These are phyloP conservation scores for Nepenthes mirabilis DNA, from an alignment of 148 eudicot species.

Conservation along the genomic window DNA sequence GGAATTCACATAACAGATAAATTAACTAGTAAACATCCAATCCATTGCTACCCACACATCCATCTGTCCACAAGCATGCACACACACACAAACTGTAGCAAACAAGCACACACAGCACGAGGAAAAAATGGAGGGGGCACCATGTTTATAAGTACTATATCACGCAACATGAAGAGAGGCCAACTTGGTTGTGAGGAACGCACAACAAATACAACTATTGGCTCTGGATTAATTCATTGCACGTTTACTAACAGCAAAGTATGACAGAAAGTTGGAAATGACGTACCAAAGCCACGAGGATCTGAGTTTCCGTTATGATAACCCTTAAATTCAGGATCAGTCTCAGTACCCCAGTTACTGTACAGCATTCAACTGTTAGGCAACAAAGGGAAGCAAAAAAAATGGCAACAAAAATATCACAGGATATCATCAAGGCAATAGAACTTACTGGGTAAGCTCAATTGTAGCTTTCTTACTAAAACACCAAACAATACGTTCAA, in stretches of 20 bases:
- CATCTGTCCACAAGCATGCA: too few species aligned
- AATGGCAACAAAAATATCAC: neutral
- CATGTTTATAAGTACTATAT: too few species aligned
- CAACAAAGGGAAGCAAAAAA: constrained; percentile 1
- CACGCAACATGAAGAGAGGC: too few species aligned
- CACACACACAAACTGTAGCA: too few species aligned
- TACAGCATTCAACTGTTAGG: constrained; percentile 11
- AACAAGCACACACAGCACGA: too few species aligned
- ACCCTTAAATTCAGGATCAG: constrained; percentile 73
- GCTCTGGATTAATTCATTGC: too few species aligned
- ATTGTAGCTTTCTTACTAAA: constrained; percentile 67
- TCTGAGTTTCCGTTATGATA: constrained; percentile 90
- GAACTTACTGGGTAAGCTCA: constrained; percentile 79
- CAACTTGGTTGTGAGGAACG: too few species aligned
- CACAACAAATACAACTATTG: too few species aligned
- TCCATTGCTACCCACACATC: too few species aligned
- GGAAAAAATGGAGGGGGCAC: too few species aligned
- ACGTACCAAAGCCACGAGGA: constrained; percentile 85
- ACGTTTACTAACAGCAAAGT: neutral
- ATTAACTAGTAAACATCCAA: too few species aligned
- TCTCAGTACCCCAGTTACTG: constrained; percentile 98
- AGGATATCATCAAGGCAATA: neutral
- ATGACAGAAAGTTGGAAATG: neutral
- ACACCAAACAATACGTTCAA: constrained; percentile 81
- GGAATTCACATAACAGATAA: too few species aligned